Evolutionary conservation across 345 rosid genomes (phyloP), one percentile per base, ranked within the genome.

Genomic region (Passiflora organensis): DNA sequence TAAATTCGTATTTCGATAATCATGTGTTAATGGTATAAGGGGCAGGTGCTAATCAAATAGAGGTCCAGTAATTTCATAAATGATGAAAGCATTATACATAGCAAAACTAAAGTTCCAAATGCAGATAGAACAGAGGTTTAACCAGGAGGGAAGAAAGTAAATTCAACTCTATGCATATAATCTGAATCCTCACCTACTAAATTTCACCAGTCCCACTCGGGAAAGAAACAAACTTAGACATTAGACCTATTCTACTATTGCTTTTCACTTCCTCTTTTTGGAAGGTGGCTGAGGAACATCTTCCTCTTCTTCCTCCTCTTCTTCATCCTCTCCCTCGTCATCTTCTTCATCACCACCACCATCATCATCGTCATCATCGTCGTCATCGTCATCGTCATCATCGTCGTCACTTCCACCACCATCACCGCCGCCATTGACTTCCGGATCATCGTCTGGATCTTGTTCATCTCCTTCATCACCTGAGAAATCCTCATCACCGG

Each of bases 391-490:
- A 8, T 72, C 79, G 0, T 70, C 81, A 23, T 81, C 84, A n/a
- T 75, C 78, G n/a, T n/a, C n/a, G n/a, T n/a, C n/a, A n/a, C n/a
- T n/a, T n/a, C n/a, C n/a, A n/a, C n/a, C n/a, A 1, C 80, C 69
- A 52, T 63, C 84, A 66, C 64, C 83, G 25, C 59, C 69, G 10
- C 81, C 90, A 73, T 81, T 81, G 51, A 76, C 78, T 51, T 51
- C 79, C 6, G 76, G 81, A 39, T 77, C 80, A 56, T 81, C 90
- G 64, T 83, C 81, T 1, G 84, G 84, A 67, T 79, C 90, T 63
- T 72, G 81, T 25, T 48, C 62, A 17, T 66, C n/a, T n/a, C n/a
- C 81, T 65, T 76, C 89, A 19, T 64, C 83, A 38, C 67, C 80
- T 1, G 84, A 80, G 68, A 73, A 83, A 71, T 76, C 84, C 43